Evolutionary conservation across 2,329 filamentous ascomycete species (phyloP), one percentile per base, ranked within the genome.

Genomic region (Fusarium nygamai): DNA sequence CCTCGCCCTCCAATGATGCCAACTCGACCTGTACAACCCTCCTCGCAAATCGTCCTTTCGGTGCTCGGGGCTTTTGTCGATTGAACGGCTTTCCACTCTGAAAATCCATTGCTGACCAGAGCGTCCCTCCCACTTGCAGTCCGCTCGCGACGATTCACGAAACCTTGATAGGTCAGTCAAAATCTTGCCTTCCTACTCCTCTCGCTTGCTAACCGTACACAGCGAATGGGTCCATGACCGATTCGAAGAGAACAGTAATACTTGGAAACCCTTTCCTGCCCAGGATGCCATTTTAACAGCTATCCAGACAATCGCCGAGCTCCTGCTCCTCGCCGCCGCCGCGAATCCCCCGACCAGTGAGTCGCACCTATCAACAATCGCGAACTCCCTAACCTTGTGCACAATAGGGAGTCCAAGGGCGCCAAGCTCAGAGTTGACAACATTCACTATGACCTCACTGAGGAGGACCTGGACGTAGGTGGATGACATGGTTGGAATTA

Each of bases 221-320:
- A 94, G 94, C 80, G 95, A 97, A 87, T 98, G 95, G 95, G 94
- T 98, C 77, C 95, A 98, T 82, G 94, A 97, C 85, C 93, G 92
- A 81, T 97, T 91, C 82, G 93, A 96, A 82, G 93, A 94, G 79
- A 89, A 92, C 82, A 88, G 92, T 89, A 85, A 79, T 80, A 61
- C 66, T 65, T 24, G 61, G 61, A 38, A 51, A 36, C n/a, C 56
- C 43, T 43, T 50, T 54, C 60, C 50, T 43, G 57, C 67, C 64
- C 16, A 31, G 34, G 65, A 61, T 47, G 24, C 38, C 36, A 53
- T 59, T 74, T 74, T 81, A 64, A 82, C 67, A 74, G 58, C 43
- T 67, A 67, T 58, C 27, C 69, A 84, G 83, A 81, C 72, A 81
- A 79, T 80, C 83, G 84, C 80, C 78, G 84, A 72, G 81, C 76